A percentile compares a stretch with the other conserved stretches of the same genome.
phyloP scores from a whole-genome alignment of 352 stramenopile species.

The Phytophthora citrophthora region DNA sequence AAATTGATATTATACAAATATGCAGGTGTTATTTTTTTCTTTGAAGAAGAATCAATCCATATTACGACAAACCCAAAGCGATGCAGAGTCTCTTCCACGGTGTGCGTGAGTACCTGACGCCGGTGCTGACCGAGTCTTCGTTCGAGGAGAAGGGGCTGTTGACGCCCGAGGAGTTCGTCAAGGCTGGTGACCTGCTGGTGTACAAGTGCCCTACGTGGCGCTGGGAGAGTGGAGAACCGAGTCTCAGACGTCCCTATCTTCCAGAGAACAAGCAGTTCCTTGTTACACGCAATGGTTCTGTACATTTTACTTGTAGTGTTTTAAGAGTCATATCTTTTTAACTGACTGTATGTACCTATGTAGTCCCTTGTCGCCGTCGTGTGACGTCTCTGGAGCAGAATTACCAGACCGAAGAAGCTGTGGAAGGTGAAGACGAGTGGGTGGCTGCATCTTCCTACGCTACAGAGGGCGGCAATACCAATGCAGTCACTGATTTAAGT shows the following conservation, averaged over 20 bases:
- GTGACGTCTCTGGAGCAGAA: slow-evolving; percentile 79
- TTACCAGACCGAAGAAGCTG: slow-evolving; percentile 72
- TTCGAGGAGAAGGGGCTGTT: slow-evolving; percentile 95
- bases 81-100: slow-evolving; percentile 87
- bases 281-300: slow-evolving; percentile 73
- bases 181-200: slow-evolving; percentile 95
- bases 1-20: too few species aligned
- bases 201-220: slow-evolving; percentile 97
- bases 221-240: slow-evolving; percentile 87
- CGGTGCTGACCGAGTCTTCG: slow-evolving; percentile 91
- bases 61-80: slow-evolving; percentile 4
- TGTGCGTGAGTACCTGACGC: slow-evolving; percentile 89
- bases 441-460: slow-evolving; percentile 87
- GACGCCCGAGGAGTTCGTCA: slow-evolving; percentile 97
- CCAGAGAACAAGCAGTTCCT: slow-evolving; percentile 90
- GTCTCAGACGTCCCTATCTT: slow-evolving; percentile 65
- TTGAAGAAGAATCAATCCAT: slow-evolving; percentile 14
- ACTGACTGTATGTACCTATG: neutral
- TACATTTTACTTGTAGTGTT: neutral
- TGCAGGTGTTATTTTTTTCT: neutral
- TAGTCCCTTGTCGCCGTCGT: slow-evolving; percentile 88
- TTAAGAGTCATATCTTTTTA: neutral
- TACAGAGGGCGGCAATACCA: slow-evolving; percentile 29
- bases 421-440: slow-evolving; percentile 92
- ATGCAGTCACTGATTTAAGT: slow-evolving; percentile 47